Conservation (phyloP, 169 alveolate species). For the Plasmodium vivax region DNA sequence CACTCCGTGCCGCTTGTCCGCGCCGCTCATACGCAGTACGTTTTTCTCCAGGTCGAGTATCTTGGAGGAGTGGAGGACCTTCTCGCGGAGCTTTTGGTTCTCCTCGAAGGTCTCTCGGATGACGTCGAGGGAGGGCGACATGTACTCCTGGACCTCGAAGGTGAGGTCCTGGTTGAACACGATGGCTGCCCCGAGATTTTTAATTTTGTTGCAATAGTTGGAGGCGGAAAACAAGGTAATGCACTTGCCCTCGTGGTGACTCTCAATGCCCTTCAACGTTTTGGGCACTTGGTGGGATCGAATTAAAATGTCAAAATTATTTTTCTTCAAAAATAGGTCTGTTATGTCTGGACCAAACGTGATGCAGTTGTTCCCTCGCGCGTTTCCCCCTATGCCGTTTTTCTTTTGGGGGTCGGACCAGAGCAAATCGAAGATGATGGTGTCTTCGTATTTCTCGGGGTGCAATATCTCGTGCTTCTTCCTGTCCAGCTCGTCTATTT, state of each 20-base stretch:
- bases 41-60: conserved; percentile 56
- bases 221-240: conserved; percentile 93
- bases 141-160: conserved; percentile 90
- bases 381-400: conserved; percentile 87
- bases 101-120: conserved; percentile 81
- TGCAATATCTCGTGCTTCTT: conserved; percentile 90
- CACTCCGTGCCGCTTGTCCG: not conserved
- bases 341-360: conserved; percentile 94
- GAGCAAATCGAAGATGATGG: conserved; percentile 90
- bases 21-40: too few relatives aligned
- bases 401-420: conserved; percentile 94
- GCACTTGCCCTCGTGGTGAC: conserved; percentile 90
- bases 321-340: conserved; percentile 86
- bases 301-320: conserved; percentile 90
- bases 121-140: conserved; percentile 88
- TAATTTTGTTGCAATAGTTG: conserved; percentile 91
- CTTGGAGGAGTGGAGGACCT: conserved; percentile 46
- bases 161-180: conserved; percentile 85
- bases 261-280: conserved; percentile 90
- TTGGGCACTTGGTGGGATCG: conserved; percentile 93
- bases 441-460: conserved; percentile 88
- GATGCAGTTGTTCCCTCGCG: conserved; percentile 92
- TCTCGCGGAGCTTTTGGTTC: conserved; percentile 78
- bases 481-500: conserved; percentile 86
- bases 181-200: conserved; percentile 90